Conservation (phyloP, 2,329 filamentous ascomycete genomes). For the Alternaria incomplexa region DNA sequence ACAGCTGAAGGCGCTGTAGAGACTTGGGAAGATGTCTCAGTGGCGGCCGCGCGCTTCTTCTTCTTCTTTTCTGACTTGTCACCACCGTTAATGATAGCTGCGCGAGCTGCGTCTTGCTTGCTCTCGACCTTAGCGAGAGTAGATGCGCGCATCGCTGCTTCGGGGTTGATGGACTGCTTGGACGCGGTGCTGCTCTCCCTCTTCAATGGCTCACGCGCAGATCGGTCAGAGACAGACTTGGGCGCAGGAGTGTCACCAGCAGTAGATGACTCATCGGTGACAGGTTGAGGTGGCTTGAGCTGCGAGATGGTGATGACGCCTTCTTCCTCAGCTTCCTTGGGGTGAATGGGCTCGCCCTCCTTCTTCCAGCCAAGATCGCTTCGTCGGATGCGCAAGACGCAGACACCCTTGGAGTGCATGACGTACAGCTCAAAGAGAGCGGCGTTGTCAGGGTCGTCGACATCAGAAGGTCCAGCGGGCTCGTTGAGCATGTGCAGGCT, state of each 20-base stretch:
- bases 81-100: constrained; percentile 49
- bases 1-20: constrained; percentile 16
- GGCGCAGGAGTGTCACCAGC: constrained; percentile 44
- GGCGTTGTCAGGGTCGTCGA: constrained; percentile 67
- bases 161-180: constrained; percentile 44
- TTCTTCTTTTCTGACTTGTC: constrained; percentile 63
- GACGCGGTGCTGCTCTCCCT: constrained; percentile 43
- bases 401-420: constrained; percentile 98
- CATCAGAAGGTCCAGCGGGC: constrained; percentile 65
- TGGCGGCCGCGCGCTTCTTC: constrained; percentile 65
- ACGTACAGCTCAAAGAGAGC: constrained; percentile 93
- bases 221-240: constrained; percentile 44
- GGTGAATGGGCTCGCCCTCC: constrained; percentile 84
- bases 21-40: constrained; percentile 56
- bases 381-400: constrained; percentile 83
- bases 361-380: constrained; percentile 89
- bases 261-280: constrained; percentile 47
- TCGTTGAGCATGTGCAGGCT: constrained; percentile 87
- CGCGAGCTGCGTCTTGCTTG: constrained; percentile 50
- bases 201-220: constrained; percentile 44
- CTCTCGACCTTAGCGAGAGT: constrained; percentile 51
- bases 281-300: constrained; percentile 54
- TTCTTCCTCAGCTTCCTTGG: constrained; percentile 76
- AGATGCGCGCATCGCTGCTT: constrained; percentile 49
- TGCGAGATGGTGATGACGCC: constrained; percentile 78